Percentiles rank a stretch among this genome's conserved stretches.
Evolutionary conservation across 805 yeast species (phyloP).

Genomic region (Komagataella populi): DNA sequence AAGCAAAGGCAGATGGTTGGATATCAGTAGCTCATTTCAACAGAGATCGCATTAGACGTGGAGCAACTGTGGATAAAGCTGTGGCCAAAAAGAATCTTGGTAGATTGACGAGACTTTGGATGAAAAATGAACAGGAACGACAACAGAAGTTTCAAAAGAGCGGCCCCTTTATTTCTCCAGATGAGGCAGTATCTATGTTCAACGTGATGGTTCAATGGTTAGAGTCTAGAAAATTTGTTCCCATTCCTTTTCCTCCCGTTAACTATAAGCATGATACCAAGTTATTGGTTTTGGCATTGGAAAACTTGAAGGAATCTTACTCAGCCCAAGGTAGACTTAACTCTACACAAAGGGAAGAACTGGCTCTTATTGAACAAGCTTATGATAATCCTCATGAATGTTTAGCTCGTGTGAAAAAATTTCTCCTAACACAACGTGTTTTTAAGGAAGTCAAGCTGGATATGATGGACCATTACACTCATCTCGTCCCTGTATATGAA

Average conservation of each 20-base stretch:
- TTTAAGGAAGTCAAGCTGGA: constrained; percentile 81
- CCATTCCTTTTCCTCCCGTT: constrained; percentile 89
- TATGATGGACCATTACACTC: constrained; percentile 84
- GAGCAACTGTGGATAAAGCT: constrained; percentile 90
- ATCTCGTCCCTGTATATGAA: constrained; percentile 72
- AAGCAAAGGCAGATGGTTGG: constrained; percentile 97
- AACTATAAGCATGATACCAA: constrained; percentile 91
- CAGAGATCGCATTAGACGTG: constrained; percentile 75
- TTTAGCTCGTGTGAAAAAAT: constrained; percentile 69
- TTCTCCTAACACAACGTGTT: constrained; percentile 74
- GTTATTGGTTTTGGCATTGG: constrained; percentile 77
- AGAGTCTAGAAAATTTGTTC: constrained; percentile 67
- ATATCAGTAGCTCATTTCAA: constrained; percentile 84
- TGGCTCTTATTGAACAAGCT: constrained; percentile 89
- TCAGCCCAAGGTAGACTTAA: constrained; percentile 66
- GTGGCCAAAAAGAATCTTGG: constrained; percentile 91
- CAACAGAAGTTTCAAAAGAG: constrained; percentile 67
- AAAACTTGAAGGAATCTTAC: constrained; percentile 71
- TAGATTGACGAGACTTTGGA: constrained; percentile 81
- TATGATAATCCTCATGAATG: constrained; percentile 96
- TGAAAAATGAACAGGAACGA: constrained; percentile 82
- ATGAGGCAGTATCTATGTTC: constrained; percentile 79
- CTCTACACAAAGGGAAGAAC: constrained; percentile 80
- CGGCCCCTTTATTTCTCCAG: constrained; percentile 79
- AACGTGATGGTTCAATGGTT: constrained; percentile 87